Conservation (phyloP, 495 filamentous ascomycete genomes). For the Trichoderma erinaceum region DNA sequence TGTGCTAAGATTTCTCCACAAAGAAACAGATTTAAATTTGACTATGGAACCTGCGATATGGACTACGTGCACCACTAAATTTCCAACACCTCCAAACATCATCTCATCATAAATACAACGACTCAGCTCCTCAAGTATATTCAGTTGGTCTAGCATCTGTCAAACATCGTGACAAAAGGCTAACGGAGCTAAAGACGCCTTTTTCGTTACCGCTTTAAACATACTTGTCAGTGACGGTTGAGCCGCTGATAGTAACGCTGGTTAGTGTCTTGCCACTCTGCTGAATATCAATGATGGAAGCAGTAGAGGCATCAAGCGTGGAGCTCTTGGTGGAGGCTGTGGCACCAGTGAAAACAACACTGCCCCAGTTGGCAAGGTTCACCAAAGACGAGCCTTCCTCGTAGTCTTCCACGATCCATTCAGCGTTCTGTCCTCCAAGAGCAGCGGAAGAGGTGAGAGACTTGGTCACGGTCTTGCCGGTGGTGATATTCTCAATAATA, state of each 20-base stretch:
- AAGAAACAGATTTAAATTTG: conserved; percentile 19
- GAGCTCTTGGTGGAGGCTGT: conserved; percentile 26
- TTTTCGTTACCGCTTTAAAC: not conserved
- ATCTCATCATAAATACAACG: not conserved
- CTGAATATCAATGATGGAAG: conserved; percentile 47
- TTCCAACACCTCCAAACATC: too few relatives aligned
- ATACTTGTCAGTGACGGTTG: conserved; percentile 31
- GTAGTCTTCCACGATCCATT: conserved; percentile 65
- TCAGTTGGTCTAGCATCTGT: too few relatives aligned
- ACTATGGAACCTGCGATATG: conserved; percentile 13
- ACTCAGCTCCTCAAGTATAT: too few relatives aligned
- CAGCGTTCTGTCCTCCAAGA: conserved; percentile 47
- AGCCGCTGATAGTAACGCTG: conserved; percentile 35
- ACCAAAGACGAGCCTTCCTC: conserved; percentile 42
- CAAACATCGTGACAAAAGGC: not conserved
- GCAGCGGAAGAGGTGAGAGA: conserved; percentile 31
- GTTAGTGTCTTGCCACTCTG: conserved; percentile 46
- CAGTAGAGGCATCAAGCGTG: conserved; percentile 34
- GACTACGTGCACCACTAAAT: too few relatives aligned
- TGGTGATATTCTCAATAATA: conserved; percentile 49
- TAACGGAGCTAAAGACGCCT: too few relatives aligned
- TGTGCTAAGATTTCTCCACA: too few relatives aligned
- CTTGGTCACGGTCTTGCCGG: conserved; percentile 48
- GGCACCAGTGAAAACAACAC: conserved; percentile 42
- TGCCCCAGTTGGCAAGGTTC: conserved; percentile 49